Percentiles rank a stretch among this genome's conserved stretches.
Conservation (phyloP, 2,329 filamentous ascomycete genomes). For the Paraphoma chrysanthemicola region DNA sequence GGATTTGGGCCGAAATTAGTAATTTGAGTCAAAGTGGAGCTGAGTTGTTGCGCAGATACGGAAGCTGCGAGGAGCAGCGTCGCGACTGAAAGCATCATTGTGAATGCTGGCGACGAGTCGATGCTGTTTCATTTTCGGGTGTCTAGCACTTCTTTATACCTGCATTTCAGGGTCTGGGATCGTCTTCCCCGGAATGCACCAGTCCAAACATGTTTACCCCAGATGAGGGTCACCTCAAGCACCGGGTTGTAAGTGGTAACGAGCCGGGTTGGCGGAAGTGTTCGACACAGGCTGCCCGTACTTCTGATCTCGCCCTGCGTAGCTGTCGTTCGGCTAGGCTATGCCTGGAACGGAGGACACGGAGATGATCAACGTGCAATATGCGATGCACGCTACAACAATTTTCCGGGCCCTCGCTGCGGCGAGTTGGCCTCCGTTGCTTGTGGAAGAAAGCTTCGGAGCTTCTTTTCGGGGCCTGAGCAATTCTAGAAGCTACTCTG, state of each 20-base stretch:
- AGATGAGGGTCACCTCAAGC: background rate
- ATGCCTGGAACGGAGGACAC: background rate
- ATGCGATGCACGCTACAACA: background rate
- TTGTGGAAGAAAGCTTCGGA: background rate
- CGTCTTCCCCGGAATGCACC: background rate
- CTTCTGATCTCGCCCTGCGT: background rate
- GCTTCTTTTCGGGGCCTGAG: background rate
- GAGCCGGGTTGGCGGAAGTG: background rate
- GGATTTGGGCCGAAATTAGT: conserved; percentile 42
- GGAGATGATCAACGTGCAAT: background rate
- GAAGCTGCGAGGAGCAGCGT: conserved; percentile 20
- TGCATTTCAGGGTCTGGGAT: background rate
- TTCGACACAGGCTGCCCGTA: background rate
- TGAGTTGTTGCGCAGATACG: conserved; percentile 27
- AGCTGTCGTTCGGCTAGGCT: background rate
- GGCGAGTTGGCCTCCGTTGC: background rate
- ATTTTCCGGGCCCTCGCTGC: background rate
- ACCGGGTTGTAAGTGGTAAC: background rate
- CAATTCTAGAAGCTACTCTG: background rate
- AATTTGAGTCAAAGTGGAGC: conserved; percentile 35
- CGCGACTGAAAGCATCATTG: conserved; percentile 6
- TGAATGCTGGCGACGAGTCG: background rate
- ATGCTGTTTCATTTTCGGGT: background rate
- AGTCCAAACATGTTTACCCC: background rate
- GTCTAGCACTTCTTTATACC: background rate